Percentiles rank a stretch among this genome's conserved stretches.
Conservation (phyloP, 176 grass and related monocot genomes). For the Puccinellia tenuiflora region DNA sequence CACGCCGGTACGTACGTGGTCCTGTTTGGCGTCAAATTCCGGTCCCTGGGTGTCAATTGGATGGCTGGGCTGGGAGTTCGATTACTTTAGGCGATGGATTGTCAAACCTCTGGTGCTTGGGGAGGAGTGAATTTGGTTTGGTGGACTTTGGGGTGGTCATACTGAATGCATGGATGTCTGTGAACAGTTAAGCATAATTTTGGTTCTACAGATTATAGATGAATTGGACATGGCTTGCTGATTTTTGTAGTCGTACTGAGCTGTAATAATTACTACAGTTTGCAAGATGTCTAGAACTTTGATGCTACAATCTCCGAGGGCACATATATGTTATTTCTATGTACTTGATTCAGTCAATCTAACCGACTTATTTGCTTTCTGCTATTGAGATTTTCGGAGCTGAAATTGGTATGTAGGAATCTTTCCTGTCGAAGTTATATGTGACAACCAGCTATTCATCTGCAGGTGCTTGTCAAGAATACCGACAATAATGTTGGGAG, state of each 20-base stretch:
- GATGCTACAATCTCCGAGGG: background rate
- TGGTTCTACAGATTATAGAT: background rate
- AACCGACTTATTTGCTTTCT: background rate
- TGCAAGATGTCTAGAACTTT: background rate
- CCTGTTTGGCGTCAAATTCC: background rate
- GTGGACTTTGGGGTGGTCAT: background rate
- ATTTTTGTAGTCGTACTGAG: background rate
- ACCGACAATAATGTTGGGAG: slow-evolving; percentile 73
- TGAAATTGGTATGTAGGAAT: background rate
- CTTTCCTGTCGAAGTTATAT: background rate
- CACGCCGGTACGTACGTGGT: slow-evolving; percentile 42
- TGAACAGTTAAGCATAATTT: background rate
- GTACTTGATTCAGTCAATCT: background rate
- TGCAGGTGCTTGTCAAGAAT: slow-evolving; percentile 89
- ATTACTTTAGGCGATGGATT: background rate
- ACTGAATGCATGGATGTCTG: background rate
- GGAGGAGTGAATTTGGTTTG: background rate
- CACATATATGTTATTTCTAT: background rate
- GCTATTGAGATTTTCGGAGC: background rate
- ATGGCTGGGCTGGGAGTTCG: background rate
- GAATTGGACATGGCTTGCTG: background rate
- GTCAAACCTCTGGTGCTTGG: background rate
- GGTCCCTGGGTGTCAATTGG: background rate
- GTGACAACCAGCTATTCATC: slow-evolving; percentile 1
- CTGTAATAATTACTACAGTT: background rate